Percentiles rank a stretch among this genome's conserved stretches.
These are phyloP conservation scores for Leccinum barrowsii DNA, from an alignment of 768 basidiomycete genomes.

Conservation along the genomic window DNA sequence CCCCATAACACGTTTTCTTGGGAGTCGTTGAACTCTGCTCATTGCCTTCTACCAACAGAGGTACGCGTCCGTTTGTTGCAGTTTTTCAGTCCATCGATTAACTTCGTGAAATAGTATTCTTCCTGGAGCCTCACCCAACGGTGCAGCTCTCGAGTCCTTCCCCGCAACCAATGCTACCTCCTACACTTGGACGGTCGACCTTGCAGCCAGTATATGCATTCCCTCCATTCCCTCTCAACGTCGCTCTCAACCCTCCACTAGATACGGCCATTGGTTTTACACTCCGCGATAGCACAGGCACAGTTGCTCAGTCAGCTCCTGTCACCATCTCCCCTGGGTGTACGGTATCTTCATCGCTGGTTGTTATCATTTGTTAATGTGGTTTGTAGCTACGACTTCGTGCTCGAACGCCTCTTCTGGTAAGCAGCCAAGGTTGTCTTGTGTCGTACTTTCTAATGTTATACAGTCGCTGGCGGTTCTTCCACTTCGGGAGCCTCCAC, in stretches of 20 bases:
- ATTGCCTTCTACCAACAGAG: conserved; percentile 30
- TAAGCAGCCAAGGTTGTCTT: conserved; percentile 18
- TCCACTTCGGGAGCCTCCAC: conserved; percentile 15
- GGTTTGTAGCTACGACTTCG: conserved; percentile 28
- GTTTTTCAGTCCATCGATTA: background rate
- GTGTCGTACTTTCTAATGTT: conserved; percentile 15
- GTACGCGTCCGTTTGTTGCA: conserved; percentile 19
- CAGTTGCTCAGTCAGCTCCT: conserved; percentile 43
- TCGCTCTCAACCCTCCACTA: conserved; percentile 10
- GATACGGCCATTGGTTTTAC: conserved; percentile 55
- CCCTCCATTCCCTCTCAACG: background rate
- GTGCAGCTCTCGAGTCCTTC: conserved; percentile 45
- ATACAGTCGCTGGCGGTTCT: conserved; percentile 21
- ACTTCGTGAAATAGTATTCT: conserved; percentile 43
- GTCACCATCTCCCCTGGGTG: conserved; percentile 49
- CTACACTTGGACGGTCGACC: conserved; percentile 55
- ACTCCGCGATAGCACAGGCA: conserved; percentile 60
- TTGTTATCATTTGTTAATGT: conserved; percentile 6
- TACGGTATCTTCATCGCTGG: conserved; percentile 33
- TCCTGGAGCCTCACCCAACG: conserved; percentile 45
- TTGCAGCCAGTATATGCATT: conserved; percentile 37
- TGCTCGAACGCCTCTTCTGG: conserved; percentile 33
- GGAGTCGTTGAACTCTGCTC: background rate
- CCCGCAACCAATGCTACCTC: conserved; percentile 36
- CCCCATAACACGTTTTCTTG: background rate